phyloP scores from a whole-genome alignment of 345 rosid genomes.

The Punica granatum region DNA sequence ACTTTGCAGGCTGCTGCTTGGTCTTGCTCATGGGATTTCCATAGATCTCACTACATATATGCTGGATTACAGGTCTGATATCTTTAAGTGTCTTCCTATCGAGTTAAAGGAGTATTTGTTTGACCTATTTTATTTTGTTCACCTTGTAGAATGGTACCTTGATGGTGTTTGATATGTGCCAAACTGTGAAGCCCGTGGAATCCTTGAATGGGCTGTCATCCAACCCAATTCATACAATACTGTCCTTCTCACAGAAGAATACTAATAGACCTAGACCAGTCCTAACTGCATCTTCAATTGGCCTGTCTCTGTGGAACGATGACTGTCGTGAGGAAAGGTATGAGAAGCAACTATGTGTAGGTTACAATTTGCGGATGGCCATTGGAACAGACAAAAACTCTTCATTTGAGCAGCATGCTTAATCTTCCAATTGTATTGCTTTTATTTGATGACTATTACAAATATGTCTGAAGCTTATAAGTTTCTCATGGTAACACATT shows the following conservation, averaged over 20 bases:
- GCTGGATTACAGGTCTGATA: slow-evolving; percentile 76
- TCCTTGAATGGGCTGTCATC: slow-evolving; percentile 45
- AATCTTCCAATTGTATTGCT: too few relatives aligned
- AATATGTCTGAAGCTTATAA: neutral
- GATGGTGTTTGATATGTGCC: slow-evolving; percentile 74
- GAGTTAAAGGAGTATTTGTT: neutral
- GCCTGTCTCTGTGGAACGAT: slow-evolving; percentile 68
- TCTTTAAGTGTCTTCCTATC: neutral
- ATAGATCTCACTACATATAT: slow-evolving; percentile 51
- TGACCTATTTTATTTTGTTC: neutral
- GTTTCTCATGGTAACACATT: neutral
- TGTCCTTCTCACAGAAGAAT: slow-evolving; percentile 33
- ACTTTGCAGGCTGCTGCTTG: slow-evolving; percentile 62
- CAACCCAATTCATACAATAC: slow-evolving; percentile 74
- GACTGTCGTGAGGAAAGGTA: slow-evolving; percentile 50
- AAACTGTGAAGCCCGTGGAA: slow-evolving; percentile 52
- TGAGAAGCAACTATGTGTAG: too few relatives aligned
- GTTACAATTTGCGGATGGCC: neutral
- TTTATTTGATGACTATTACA: too few relatives aligned
- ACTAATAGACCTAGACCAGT: slow-evolving; percentile 35
- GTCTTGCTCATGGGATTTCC: slow-evolving; percentile 92
- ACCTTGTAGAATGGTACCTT: slow-evolving; percentile 60
- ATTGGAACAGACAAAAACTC: neutral
- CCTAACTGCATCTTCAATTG: slow-evolving; percentile 77
- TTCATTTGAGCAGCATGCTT: too few relatives aligned